Evolutionary conservation across 352 stramenopile species (phyloP), one percentile per base, ranked within the genome.

Genomic region (Phytophthora pinifolia): DNA sequence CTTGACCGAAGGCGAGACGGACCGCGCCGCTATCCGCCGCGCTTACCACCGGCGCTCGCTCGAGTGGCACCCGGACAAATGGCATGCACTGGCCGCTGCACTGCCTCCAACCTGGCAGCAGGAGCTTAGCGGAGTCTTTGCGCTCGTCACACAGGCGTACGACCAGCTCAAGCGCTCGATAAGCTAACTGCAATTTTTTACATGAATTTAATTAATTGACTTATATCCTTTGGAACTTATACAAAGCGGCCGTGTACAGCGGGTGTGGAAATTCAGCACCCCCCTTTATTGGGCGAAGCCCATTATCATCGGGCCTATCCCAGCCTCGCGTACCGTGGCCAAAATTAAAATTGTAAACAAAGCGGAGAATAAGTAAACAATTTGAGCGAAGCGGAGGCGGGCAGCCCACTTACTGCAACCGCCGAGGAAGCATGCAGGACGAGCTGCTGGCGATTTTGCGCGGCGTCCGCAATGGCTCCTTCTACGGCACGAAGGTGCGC

Each of bases 401-500:
- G n/a, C n/a, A n/a, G n/a, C n/a, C n/a, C n/a, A n/a, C n/a, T n/a
- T n/a, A n/a, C n/a, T n/a, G n/a, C n/a, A n/a, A n/a, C n/a, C n/a
- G n/a, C n/a, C n/a, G n/a, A 9, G n/a, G 38, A 57, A 45, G 12
- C 8, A 72, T 67, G 58, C 84, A 87, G 62, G 70, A 91, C 14
- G 64, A 57, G 17, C 34, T 87, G 51, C 64, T 90, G n/a, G 79
- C 73, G 47, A 76, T 96, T 60, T 62, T 94, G 39, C 82, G 84
- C 50, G 87, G 83, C 46, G 53, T 94, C 41, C 81, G 87, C 53
- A 95, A 96, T 83, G 87, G 87, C 41, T 82, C 83, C 25, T 88
- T 86, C 73, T 96, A 96, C 60, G 87, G 87, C 60, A 94, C 85
- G 53, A 95, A 95, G 66, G 89, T 95, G 64, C 80, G 87, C 52